Base-by-base conservation (phyloP, 371 early-diverging fungal species). In the Smittium culicis region DNA sequence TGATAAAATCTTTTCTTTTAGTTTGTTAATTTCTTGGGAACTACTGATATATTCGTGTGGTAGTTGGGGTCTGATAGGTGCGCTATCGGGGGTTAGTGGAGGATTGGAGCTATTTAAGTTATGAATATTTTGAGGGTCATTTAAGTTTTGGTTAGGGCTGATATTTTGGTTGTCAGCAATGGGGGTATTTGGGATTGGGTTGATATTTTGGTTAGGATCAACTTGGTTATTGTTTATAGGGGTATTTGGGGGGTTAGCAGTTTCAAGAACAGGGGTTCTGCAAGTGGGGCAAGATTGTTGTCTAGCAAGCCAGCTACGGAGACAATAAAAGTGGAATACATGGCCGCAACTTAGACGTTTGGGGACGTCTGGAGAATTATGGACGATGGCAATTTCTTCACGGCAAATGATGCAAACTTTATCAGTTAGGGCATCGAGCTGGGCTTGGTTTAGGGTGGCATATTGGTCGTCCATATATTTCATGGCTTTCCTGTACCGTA, bases 281-380 rank as follows among this genome's bases (percentile, higher is more conserved):
- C 99, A 99, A 1, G 99, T 96, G 0, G 99, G 99, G 72, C 99
- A 99, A 64, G 88, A 89, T 71, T 96, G 98, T 77, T 99, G 99
- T 68, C 98, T 77, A 75, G 99, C 99, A 34, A 98, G 82, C 99
- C 99, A 99, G 74, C 91, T 92, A 64, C 94, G 81, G 66, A 99
- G 79, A 76, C 99, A 99, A 61, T 86, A 88, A 66, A 96, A 88
- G 77, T 99, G 99, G 76, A 99, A 98, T 16, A 95, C 85, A 72
- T 99, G 99, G 0, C 94, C 93, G n/a, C n/a, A n/a, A n/a, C n/a
- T n/a, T n/a, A n/a, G n/a, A n/a, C n/a, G n/a, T n/a, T n/a, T n/a
- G n/a, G n/a, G n/a, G n/a, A n/a, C n/a, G n/a, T n/a, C n/a, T n/a
- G n/a, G n/a, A n/a, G n/a, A n/a, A n/a, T n/a, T n/a, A n/a, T n/a